Conservation (phyloP, 345 rosid species). For the Combretum micranthum region DNA sequence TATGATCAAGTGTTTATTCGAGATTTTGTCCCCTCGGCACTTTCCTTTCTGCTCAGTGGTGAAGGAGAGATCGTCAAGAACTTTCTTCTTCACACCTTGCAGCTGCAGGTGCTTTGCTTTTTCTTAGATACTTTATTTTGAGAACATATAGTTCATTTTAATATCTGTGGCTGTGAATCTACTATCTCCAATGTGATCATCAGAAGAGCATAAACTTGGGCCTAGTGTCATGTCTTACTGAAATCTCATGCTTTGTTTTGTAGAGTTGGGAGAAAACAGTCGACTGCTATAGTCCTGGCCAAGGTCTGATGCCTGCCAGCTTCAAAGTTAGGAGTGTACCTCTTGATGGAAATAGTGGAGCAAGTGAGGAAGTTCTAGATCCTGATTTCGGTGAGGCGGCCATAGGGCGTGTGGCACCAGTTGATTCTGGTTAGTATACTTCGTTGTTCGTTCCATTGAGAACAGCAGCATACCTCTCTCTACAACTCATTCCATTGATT, state of each 20-base stretch:
- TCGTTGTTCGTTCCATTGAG: background rate
- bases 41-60: conserved; percentile 83
- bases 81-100: conserved; percentile 88
- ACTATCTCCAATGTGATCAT: no score
- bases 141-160: no score
- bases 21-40: conserved; percentile 93
- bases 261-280: conserved; percentile 99
- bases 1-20: conserved; percentile 96
- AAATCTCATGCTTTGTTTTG: conserved; percentile 1
- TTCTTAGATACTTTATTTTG: conserved; percentile 2
- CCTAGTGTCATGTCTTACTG: no score
- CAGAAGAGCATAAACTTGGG: no score
- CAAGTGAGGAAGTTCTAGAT: conserved; percentile 74
- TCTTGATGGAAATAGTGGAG: conserved; percentile 53
- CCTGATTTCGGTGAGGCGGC: conserved; percentile 98
- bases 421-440: conserved; percentile 69
- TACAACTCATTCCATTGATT: no score
- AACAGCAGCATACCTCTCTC: no score
- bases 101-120: conserved; percentile 66
- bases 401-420: conserved; percentile 96
- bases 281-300: conserved; percentile 96
- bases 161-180: no score
- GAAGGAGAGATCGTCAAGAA: conserved; percentile 86
- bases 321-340: conserved; percentile 73
- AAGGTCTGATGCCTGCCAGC: conserved; percentile 96